Percentiles rank a stretch among this genome's conserved stretches.
Conservation (phyloP, 1,284 basidiomycete genomes). For the Amylostereum chailletii region DNA sequence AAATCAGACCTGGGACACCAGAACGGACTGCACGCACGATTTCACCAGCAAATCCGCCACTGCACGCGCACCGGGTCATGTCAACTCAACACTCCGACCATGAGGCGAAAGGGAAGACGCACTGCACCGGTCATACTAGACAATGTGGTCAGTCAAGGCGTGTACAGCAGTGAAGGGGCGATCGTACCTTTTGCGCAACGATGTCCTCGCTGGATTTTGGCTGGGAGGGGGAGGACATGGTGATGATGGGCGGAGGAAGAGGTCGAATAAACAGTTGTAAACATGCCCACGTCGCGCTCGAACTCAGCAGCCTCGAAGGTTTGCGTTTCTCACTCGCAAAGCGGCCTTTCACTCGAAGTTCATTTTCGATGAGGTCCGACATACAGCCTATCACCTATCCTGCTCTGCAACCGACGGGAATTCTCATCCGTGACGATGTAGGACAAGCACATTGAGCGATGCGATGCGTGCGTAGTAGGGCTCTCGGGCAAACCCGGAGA, state of each 20-base stretch:
- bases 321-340: too few species aligned
- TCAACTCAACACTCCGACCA: not conserved
- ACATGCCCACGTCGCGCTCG: too few species aligned
- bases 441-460: too few species aligned
- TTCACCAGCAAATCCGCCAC: slow-evolving; percentile 77
- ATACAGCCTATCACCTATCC: too few species aligned
- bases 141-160: slow-evolving; percentile 1
- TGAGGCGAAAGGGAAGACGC: slow-evolving; percentile 28
- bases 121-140: slow-evolving; percentile 88
- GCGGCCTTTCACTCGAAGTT: too few species aligned
- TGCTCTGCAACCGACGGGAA: too few species aligned
- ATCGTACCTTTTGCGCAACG: slow-evolving; percentile 73
- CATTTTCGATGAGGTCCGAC: too few species aligned
- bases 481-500: too few species aligned
- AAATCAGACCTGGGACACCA: slow-evolving; percentile 17
- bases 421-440: too few species aligned
- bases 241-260: slow-evolving; percentile 3
- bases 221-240: slow-evolving; percentile 44
- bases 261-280: too few species aligned
- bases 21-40: slow-evolving; percentile 39
- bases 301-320: too few species aligned
- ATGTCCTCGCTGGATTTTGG: slow-evolving; percentile 79
- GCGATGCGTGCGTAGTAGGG: too few species aligned
- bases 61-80: slow-evolving; percentile 20
- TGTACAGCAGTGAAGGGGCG: not conserved